Evolutionary conservation across 108 stramenopile species (phyloP).

Genomic region (Hondaea fermentalgiana): DNA sequence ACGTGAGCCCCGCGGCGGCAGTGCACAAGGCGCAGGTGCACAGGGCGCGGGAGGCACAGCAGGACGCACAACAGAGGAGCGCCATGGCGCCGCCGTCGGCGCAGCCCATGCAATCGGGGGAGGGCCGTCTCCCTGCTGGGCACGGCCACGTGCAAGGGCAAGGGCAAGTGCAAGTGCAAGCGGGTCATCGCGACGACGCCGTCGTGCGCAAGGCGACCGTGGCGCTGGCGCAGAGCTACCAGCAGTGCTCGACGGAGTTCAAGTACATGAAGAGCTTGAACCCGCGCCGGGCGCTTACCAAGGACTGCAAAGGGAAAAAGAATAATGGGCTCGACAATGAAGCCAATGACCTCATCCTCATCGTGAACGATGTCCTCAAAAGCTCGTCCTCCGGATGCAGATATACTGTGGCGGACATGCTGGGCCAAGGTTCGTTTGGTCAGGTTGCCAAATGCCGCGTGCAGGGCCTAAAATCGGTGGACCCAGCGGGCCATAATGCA

Average conservation of each 20-base stretch:
- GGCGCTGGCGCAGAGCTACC: background rate
- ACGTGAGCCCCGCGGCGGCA: too few relatives aligned
- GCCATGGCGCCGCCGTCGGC: too few relatives aligned
- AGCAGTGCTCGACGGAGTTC: background rate
- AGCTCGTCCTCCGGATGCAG: background rate
- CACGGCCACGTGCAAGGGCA: too few relatives aligned
- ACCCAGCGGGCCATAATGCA: too few relatives aligned
- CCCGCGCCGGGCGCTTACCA: background rate
- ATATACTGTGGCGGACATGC: conserved; percentile 52
- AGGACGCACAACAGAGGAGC: too few relatives aligned
- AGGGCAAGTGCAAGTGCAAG: background rate
- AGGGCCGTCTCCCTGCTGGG: too few relatives aligned
- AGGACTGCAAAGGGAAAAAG: background rate
- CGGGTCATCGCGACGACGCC: background rate
- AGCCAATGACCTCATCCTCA: background rate
- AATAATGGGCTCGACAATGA: background rate
- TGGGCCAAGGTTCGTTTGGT: conserved; percentile 94
- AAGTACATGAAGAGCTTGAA: background rate
- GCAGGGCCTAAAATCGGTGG: background rate
- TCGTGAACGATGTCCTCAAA: background rate
- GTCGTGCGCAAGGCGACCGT: conserved; percentile 4
- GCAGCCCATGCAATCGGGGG: too few relatives aligned
- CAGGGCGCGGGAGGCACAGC: too few relatives aligned
- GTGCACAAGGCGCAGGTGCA: too few relatives aligned
- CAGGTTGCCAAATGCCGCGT: conserved; percentile 81